Evolutionary conservation across 495 filamentous ascomycete genomes (phyloP).

Genomic region (Apodospora peruviana): DNA sequence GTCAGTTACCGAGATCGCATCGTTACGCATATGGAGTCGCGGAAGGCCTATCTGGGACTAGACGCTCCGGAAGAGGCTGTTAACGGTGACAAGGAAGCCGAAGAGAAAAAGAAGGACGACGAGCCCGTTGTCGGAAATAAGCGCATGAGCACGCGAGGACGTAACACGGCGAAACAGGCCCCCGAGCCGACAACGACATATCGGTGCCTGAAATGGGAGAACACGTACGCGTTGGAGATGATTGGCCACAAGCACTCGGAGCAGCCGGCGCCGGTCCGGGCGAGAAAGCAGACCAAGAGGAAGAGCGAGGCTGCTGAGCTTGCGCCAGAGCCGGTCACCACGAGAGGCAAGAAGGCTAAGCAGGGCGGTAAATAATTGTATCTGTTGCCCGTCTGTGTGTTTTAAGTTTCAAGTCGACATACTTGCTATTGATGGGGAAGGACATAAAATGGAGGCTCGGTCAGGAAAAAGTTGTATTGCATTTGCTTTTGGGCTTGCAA

Average conservation of each 20-base stretch:
- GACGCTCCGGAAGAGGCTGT: constrained; percentile 46
- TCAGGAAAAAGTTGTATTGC: not conserved
- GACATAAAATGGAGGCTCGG: not conserved
- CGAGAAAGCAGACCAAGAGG: constrained; percentile 46
- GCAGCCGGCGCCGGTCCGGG: constrained; percentile 60
- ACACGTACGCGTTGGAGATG: constrained; percentile 68
- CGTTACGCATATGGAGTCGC: constrained; percentile 68
- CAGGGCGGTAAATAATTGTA: constrained; percentile 4
- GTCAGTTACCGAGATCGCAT: constrained; percentile 72
- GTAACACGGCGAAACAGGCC: constrained; percentile 53
- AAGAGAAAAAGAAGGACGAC: not conserved
- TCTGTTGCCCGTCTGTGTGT: not conserved
- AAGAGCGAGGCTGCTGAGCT: constrained; percentile 19
- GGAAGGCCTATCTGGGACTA: constrained; percentile 61
- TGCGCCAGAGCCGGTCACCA: constrained; percentile 8
- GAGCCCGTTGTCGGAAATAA: constrained; percentile 30
- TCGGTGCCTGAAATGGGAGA: constrained; percentile 78
- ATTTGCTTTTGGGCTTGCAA: not conserved
- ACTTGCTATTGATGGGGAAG: not conserved
- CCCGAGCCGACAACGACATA: constrained; percentile 42
- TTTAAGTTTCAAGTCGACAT: not conserved
- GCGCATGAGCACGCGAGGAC: constrained; percentile 67
- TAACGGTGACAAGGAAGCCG: constrained; percentile 43
- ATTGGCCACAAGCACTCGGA: constrained; percentile 79
- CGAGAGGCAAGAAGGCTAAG: constrained; percentile 17